These are phyloP conservation scores for Podospora pseudopauciseta DNA, from an alignment of 495 filamentous ascomycete genomes.

Conservation along the genomic window DNA sequence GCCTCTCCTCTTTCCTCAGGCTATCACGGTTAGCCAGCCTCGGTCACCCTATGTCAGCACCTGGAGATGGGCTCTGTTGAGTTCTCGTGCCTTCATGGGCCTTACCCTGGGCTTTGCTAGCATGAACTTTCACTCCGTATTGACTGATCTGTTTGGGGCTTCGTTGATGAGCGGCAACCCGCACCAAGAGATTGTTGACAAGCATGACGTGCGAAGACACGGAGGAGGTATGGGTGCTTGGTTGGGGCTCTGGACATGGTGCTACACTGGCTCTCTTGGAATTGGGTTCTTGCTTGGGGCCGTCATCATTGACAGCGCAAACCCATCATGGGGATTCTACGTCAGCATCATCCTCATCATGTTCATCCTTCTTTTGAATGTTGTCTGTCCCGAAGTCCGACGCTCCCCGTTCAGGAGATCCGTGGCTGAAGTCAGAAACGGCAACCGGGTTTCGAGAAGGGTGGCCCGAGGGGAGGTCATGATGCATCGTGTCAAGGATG, in stretches of 20 bases:
- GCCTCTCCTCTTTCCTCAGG: conserved; percentile 72
- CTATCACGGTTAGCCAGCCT: conserved; percentile 52
- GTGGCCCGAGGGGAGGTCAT: conserved; percentile 69
- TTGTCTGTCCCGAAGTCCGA: conserved; percentile 62
- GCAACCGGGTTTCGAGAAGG: conserved; percentile 50
- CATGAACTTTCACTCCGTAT: conserved; percentile 66
- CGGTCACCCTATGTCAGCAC: conserved; percentile 54
- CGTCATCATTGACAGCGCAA: conserved; percentile 54
- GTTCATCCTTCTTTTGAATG: conserved; percentile 59
- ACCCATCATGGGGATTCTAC: conserved; percentile 71
- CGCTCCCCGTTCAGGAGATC: conserved; percentile 61
- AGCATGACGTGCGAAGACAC: conserved; percentile 61
- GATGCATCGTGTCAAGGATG: conserved; percentile 64
- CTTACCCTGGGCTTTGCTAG: conserved; percentile 68
- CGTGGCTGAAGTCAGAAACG: conserved; percentile 57
- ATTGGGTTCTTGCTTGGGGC: conserved; percentile 68
- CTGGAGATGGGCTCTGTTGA: conserved; percentile 58
- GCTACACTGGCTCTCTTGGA: conserved; percentile 62
- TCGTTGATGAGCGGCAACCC: conserved; percentile 66
- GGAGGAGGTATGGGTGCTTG: conserved; percentile 74
- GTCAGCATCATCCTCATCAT: conserved; percentile 61
- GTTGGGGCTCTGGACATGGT: conserved; percentile 75
- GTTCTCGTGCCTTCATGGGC: conserved; percentile 60
- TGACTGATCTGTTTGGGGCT: conserved; percentile 71
- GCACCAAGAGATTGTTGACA: conserved; percentile 63